Base-by-base conservation (phyloP, 129 eudicot species). In the Sambucus nigra region DNA sequence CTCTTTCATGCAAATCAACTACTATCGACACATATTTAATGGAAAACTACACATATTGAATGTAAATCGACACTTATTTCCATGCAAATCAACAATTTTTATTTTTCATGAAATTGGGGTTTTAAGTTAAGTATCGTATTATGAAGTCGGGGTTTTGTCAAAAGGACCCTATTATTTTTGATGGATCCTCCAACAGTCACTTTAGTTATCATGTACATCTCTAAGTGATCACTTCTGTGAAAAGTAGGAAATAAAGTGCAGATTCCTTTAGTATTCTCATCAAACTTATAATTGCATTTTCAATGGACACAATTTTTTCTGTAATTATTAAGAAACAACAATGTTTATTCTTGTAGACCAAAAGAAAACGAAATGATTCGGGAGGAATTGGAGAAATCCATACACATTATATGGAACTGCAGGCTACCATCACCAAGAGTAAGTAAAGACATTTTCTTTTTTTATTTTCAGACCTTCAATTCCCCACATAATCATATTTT, bases 351-450 rank as follows among this genome's bases (percentile, higher is more conserved):
- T 48, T 49, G 33, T 67, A 91, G 98, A 58, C 98, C 98, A 21
- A 86, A 85, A 66, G 86, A 82, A 68, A 91, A 86, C 68, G 95
- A 82, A 69, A 71, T 51, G 55, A 61, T 76, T 5, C 81, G 76
- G 51, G 80, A 85, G 47, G 94, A 91, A 48, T 61, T 91, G 72
- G 95, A 91, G 74, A 82, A 85, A 72, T 88, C 98, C 47, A 71
- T 82, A 59, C 82, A 91, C 33, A 81, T 91, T 25, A 91, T 91
- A 73, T 91, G 98, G 98, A 85, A 85, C 75, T 91, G 95, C 78
- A 72, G 95, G 61, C 76, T 81, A 57, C 98, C 98, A 40, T 91
- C 98, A 0, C 98, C 95, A 27, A 78, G 98, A 59, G 98, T 91
- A 69, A 85, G 80, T 57, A 42, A 42, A 66, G 28, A 26, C 20